phyloP scores from a whole-genome alignment of 2,329 filamentous ascomycete genomes.

The Fusarium chaquense region DNA sequence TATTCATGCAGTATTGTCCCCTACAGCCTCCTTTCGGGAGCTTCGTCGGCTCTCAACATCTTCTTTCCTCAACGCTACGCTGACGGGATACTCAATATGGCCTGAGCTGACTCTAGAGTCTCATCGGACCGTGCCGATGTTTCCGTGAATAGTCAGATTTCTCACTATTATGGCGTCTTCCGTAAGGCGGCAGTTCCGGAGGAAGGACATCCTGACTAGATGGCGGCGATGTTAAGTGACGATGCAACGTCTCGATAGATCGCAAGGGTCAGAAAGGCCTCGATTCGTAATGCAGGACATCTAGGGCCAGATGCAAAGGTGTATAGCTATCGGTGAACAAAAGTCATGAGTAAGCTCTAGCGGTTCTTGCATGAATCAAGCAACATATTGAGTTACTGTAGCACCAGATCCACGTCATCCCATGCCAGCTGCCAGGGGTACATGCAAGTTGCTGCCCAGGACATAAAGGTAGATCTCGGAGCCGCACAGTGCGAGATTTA shows the following conservation, averaged over 20 bases:
- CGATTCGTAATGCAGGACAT: not conserved
- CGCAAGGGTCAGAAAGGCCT: not conserved
- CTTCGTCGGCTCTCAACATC: not conserved
- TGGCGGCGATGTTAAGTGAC: not conserved
- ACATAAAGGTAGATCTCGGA: not conserved
- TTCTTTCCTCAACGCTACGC: not conserved
- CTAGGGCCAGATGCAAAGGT: not conserved
- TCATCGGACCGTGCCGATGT: not conserved
- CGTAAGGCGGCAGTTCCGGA: not conserved
- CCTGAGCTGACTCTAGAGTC: not conserved
- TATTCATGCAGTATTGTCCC: not conserved
- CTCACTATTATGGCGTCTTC: not conserved
- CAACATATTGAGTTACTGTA: not conserved
- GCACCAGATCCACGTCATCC: not conserved
- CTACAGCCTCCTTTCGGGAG: not conserved
- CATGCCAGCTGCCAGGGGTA: not conserved
- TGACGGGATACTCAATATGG: not conserved
- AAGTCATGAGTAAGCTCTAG: not conserved
- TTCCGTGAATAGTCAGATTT: not conserved
- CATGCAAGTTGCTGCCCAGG: not conserved
- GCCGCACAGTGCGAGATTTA: not conserved
- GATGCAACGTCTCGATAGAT: not conserved
- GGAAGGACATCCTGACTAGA: not conserved
- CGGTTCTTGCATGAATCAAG: not conserved
- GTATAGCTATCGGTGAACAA: not conserved